Base-by-base conservation (phyloP, 306 rosid genomes). In the Pyrus communis region DNA sequence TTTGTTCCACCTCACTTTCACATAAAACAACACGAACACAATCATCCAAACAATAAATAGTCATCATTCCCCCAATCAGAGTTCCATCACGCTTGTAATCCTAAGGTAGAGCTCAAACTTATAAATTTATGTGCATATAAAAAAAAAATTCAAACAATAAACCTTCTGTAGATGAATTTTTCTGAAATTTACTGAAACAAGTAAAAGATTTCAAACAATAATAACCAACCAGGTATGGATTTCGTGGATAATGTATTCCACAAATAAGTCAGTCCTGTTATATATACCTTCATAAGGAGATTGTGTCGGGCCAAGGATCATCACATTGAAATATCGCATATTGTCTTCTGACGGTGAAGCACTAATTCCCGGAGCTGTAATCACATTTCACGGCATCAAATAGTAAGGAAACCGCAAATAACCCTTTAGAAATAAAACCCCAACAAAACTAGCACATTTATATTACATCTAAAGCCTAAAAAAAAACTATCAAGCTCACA, bases 261-360 rank as follows among this genome's bases (percentile, higher is more conserved):
- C 40, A 74, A 62, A 42, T 15, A 42, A 74, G 10, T 13, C 43
- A 58, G 52, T 60, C 28, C 69, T 42, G 30, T 71, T 12, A 66
- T 66, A 62, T 60, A 52, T 81, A 89, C 98, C 98, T 90, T 94
- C 98, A 71, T 92, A 94, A 17, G 98, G 98, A 18, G 98, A 94
- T 86, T 94, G 98, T 7, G 98, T 90, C 0, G 98, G 98, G 71
- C 98, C 98, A 59, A 94, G 98, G 77, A 94, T 94, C 97, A 92
- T 94, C 84, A 92, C 98, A 81, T 94, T 94, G 83, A 94, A 94
- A 78, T 94, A 94, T 13, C 98, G 85, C 98, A 94, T 94, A 79
- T 94, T 94, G 69, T 94, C 98, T 72, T 94, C 98, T 0, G 98
- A 94, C 23, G 98, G 98, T 22, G 97, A 94, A 2, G 98, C 98